These are phyloP conservation scores for Apiospora rasikravindrae DNA, from an alignment of 2,329 filamentous ascomycete genomes.

Conservation along the genomic window DNA sequence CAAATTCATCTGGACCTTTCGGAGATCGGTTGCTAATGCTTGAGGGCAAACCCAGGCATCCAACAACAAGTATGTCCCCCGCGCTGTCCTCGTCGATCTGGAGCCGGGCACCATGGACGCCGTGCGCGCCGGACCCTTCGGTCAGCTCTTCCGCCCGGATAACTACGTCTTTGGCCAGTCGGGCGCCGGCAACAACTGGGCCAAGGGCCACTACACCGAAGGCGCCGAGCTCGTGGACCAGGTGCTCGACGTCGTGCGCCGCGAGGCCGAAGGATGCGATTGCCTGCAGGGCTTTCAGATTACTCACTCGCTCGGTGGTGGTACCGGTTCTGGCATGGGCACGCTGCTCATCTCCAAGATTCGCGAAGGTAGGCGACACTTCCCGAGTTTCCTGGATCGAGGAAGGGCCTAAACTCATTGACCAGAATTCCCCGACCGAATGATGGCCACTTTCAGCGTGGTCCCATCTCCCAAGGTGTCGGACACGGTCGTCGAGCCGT, in stretches of 20 bases:
- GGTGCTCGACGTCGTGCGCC: conserved; percentile 96
- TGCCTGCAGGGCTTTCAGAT: conserved; percentile 99
- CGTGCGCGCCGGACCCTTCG: conserved; percentile 95
- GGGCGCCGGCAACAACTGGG: conserved; percentile 99
- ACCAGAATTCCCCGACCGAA: conserved; percentile 89
- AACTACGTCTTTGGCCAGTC: conserved; percentile 99
- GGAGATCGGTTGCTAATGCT: not conserved
- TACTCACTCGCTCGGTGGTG: conserved; percentile 99
- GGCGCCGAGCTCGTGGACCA: conserved; percentile 98
- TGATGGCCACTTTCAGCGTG: conserved; percentile 99
- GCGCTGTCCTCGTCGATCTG: conserved; percentile 97
- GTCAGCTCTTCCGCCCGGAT: conserved; percentile 98
- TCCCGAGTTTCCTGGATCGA: not conserved
- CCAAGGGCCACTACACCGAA: conserved; percentile 99
- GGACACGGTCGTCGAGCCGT: conserved; percentile 98
- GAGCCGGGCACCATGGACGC: conserved; percentile 99
- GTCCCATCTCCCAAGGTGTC: conserved; percentile 99
- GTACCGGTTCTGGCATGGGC: conserved; percentile 99
- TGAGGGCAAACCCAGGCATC: conserved; percentile 51
- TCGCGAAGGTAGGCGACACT: conserved; percentile 68
- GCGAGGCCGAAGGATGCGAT: conserved; percentile 97
- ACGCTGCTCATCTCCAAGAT: conserved; percentile 99
- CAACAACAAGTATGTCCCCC: conserved; percentile 98
- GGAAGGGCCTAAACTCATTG: not conserved
- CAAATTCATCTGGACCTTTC: not conserved